Evolutionary conservation across 305 asterid genomes (phyloP).

Genomic region (Petunia hybrid): DNA sequence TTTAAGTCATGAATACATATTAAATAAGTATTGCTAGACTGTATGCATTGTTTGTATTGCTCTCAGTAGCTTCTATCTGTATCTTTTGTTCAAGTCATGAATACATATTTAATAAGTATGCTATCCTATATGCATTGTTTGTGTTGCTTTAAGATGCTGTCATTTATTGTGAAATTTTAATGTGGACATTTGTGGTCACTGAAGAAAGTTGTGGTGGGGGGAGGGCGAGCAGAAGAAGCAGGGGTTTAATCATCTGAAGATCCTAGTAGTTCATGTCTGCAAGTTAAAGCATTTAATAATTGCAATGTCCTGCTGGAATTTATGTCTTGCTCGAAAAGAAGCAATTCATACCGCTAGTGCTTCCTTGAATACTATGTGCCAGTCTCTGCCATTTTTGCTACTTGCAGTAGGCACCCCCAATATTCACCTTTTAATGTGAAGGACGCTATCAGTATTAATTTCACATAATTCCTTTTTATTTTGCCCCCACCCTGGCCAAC

Average conservation of each 20-base stretch:
- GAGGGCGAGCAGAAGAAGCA: background rate
- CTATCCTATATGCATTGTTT: background rate
- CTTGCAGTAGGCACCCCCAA: constrained; percentile 14
- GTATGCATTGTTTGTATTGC: constrained; percentile 4
- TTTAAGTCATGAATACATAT: constrained; percentile 27
- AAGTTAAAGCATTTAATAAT: background rate
- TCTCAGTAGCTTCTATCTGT: background rate
- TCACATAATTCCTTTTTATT: background rate
- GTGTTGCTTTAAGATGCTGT: background rate
- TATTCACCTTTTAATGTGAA: background rate
- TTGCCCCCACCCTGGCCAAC: background rate
- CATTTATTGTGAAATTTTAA: constrained; percentile 10
- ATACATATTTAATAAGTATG: constrained; percentile 15
- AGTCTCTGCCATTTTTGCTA: constrained; percentile 3
- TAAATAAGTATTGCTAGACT: background rate
- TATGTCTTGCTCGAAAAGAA: background rate
- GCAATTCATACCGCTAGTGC: constrained; percentile 21
- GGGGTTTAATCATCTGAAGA: constrained; percentile 25
- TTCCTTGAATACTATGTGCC: constrained; percentile 15
- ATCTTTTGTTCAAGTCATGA: background rate
- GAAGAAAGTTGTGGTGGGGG: background rate
- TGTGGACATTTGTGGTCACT: constrained; percentile 15
- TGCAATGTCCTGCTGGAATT: background rate
- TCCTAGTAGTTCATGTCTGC: constrained; percentile 23
- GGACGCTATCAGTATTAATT: background rate